Base-by-base conservation (phyloP, 2,329 filamentous ascomycete species). In the Colletotrichum theobromicola region DNA sequence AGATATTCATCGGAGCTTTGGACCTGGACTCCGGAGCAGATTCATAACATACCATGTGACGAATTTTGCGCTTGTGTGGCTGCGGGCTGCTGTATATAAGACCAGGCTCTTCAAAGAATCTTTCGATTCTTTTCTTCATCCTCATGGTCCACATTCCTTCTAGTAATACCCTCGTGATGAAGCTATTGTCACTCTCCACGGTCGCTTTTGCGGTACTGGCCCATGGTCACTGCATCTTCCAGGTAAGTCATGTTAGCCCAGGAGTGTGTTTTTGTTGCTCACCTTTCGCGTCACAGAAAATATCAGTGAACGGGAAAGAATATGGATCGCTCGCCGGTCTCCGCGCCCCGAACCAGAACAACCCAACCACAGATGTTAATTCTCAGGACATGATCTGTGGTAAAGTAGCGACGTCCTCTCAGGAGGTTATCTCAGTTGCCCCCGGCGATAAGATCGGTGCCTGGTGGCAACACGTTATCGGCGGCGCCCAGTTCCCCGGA, bases 401-500 rank as follows among this genome's bases (percentile, higher is more conserved):
- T 76, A 81, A 82, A 64, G 81, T 84, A 13, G 85, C 85, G 18
- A 81, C 79, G 32, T 86, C 81, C 12, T 87, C 86, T 5, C 67
- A 79, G 70, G 80, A 82, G 13, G 82, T 91, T 66, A 86, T 90
- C 76, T 82, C 84, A 55, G 86, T 90, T 65, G 84, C 86, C 18
- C 83, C 87, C 4, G 89, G 89, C 15, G 89, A 90, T 79, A 83
- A 85, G 77, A 82, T 90, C 60, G 89, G 88, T 9, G 84, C 88
- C 2, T 87, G 83, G 80, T 90, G 87, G 84, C 87, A 88, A 55
- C 89, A 90, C 77, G 83, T 90, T 65, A 86, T 90, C 70, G 89
- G 89, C 67, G 89, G 89, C 62, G 83, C 86, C 9, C 88, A 90
- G 79, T 85, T 83, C 76, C 67, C 87, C 58, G 84, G 84, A 76